A percentile compares a stretch with the other conserved stretches of the same genome.
Conservation (phyloP, 805 yeast species). For the Nakazawaea molendinolei region DNA sequence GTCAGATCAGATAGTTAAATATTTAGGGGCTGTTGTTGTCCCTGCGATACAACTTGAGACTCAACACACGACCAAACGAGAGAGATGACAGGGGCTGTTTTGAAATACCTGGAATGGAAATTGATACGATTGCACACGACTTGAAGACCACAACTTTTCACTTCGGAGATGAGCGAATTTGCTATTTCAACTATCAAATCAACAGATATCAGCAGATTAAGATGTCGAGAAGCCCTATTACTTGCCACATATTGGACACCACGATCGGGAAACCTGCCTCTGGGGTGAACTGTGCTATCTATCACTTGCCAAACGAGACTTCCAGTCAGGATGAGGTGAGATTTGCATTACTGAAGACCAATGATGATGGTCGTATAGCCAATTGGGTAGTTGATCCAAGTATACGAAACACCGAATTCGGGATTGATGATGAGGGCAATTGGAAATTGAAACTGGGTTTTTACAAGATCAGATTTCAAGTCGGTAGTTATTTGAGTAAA, state of each 20-base stretch:
- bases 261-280: conserved; percentile 77
- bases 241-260: conserved; percentile 88
- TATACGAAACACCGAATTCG: conserved; percentile 19
- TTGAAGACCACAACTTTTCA: background rate
- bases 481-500: conserved; percentile 53
- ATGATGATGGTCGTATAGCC: conserved; percentile 73
- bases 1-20: no score
- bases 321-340: conserved; percentile 17
- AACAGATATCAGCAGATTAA: conserved; percentile 1
- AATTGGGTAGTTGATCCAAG: conserved; percentile 52
- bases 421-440: conserved; percentile 30
- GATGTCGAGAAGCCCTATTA: conserved; percentile 43
- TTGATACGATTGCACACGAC: no score
- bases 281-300: conserved; percentile 63
- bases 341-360: conserved; percentile 66
- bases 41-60: no score
- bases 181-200: no score
- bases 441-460: conserved; percentile 46
- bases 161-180: background rate
- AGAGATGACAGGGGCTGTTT: no score
- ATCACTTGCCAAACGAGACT: conserved; percentile 25
- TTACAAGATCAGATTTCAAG: conserved; percentile 72
- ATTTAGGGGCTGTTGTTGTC: no score
- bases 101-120: no score
- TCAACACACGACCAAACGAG: no score